These are phyloP conservation scores for Cochlearia excelsa DNA, from an alignment of 345 rosid species.

Conservation along the genomic window DNA sequence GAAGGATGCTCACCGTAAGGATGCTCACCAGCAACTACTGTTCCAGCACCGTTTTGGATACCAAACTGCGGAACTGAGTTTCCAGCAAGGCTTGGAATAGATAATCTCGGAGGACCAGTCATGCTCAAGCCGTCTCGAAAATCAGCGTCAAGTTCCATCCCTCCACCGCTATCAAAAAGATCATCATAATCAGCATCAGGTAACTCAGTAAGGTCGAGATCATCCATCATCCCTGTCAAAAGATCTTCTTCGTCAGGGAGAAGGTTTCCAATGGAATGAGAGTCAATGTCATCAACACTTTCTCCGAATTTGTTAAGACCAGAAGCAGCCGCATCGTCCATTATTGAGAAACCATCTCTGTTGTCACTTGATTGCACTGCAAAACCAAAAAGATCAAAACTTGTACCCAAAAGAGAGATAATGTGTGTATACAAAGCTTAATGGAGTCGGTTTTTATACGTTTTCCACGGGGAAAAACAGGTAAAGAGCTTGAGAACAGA, in stretches of 20 bases:
- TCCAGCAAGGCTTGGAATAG: constrained; percentile 49
- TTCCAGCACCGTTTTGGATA: constrained; percentile 54
- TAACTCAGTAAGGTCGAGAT: constrained; percentile 57
- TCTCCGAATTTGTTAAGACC: constrained; percentile 36
- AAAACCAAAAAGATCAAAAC: constrained; percentile 14
- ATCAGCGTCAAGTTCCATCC: constrained; percentile 72
- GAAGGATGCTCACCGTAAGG: constrained; percentile 87
- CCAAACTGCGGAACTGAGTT: constrained; percentile 46
- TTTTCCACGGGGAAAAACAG: constrained; percentile 73
- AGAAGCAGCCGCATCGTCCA: constrained; percentile 42
- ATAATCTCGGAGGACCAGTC: constrained; percentile 51
- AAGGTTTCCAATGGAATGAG: constrained; percentile 45
- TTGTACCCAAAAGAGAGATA: constrained; percentile 16
- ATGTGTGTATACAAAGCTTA: neutral
- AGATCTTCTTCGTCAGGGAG: constrained; percentile 84
- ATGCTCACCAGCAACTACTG: constrained; percentile 75
- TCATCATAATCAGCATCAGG: constrained; percentile 75
- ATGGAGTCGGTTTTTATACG: constrained; percentile 37
- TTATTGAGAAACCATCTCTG: constrained; percentile 37
- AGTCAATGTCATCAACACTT: constrained; percentile 41
- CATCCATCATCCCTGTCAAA: constrained; percentile 71
- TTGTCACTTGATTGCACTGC: constrained; percentile 55
- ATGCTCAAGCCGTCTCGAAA: constrained; percentile 48
- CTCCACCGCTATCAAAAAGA: constrained; percentile 78
- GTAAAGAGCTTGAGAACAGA: constrained; percentile 82